These are phyloP conservation scores for Solanum pinnatisectum DNA, from an alignment of 257 asterid genomes.

Conservation along the genomic window DNA sequence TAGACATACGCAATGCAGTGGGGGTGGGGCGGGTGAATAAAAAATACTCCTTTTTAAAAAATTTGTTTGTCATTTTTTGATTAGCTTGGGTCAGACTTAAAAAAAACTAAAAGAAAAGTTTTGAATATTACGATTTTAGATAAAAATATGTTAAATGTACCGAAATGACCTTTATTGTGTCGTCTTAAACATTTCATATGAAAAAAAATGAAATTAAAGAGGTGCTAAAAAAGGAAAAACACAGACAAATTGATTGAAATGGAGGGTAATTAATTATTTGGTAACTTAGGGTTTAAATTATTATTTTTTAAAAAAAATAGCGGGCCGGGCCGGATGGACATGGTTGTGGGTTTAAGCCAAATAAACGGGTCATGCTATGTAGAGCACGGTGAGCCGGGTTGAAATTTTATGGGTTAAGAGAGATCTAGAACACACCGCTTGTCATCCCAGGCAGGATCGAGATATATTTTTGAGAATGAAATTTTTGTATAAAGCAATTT, in stretches of 20 bases:
- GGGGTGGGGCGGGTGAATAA: background rate
- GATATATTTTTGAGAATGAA: background rate
- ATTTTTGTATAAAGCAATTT: background rate
- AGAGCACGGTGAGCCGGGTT: background rate
- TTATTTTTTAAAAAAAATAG: background rate
- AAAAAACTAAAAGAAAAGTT: background rate
- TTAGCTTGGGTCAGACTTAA: background rate
- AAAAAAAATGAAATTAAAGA: no score
- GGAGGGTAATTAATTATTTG: background rate
- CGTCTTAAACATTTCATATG: no score
- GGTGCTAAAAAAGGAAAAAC: background rate
- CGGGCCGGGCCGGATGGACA: background rate
- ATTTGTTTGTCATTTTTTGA: background rate
- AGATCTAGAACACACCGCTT: background rate
- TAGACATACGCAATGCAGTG: background rate
- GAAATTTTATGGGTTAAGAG: background rate
- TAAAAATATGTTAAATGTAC: background rate
- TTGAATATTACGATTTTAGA: background rate
- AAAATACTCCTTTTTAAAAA: background rate
- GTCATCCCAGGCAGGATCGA: background rate
- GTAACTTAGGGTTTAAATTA: background rate
- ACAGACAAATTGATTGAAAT: no score
- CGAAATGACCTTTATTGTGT: background rate
- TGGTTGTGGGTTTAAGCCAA: background rate
- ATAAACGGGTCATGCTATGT: background rate